phyloP scores from a whole-genome alignment of 1,139 yeast species.

The Maudiozyma humilis region DNA sequence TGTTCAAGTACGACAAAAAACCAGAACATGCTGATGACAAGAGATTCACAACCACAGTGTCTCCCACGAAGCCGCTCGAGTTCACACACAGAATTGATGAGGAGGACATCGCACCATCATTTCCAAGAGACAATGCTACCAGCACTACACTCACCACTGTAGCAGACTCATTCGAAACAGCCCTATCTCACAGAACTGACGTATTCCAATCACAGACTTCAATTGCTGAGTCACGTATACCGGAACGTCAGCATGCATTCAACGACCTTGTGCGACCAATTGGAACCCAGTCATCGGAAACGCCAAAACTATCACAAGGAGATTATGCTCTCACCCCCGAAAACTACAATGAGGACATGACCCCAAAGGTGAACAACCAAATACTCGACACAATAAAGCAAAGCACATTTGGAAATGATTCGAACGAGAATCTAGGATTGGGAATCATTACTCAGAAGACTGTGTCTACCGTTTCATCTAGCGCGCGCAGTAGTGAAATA shows the following conservation, averaged over 20 bases:
- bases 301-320: background rate
- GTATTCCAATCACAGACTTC: background rate
- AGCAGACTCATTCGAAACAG: slow-evolving; percentile 10
- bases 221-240: background rate
- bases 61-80: slow-evolving; percentile 12
- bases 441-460: background rate
- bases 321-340: background rate
- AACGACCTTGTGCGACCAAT: background rate
- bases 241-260: background rate
- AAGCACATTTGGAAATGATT: background rate
- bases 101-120: background rate
- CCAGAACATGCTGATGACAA: background rate
- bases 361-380: slow-evolving; percentile 3
- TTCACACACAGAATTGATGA: background rate
- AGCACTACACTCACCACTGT: background rate
- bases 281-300: background rate
- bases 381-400: slow-evolving; percentile 3
- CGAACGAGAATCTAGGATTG: slow-evolving; percentile 2
- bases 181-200: slow-evolving; percentile 4
- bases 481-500: slow-evolving; percentile 6
- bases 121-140: slow-evolving; percentile 5
- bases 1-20: slow-evolving; percentile 5
- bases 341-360: background rate
- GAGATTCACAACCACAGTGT: slow-evolving; percentile 6
- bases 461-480: background rate